Evolutionary conservation across 805 yeast genomes (phyloP).

Genomic region (Candida ascalaphidarum): DNA sequence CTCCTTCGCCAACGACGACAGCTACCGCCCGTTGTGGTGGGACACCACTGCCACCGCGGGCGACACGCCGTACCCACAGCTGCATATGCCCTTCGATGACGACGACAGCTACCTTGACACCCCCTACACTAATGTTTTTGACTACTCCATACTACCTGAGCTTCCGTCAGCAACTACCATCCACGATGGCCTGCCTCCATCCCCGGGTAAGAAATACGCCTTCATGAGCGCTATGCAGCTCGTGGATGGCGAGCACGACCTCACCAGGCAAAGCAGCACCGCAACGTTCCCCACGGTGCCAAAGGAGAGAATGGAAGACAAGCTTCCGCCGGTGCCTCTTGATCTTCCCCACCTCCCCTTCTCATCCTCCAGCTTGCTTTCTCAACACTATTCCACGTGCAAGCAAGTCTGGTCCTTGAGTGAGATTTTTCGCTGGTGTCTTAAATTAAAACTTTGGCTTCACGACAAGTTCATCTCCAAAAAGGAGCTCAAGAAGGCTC

Average conservation of each 20-base stretch:
- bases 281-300: slow-evolving; percentile 2
- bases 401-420: slow-evolving; percentile 37
- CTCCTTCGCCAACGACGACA: too few relatives aligned
- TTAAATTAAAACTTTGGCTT: slow-evolving; percentile 43
- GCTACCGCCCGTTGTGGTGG: too few relatives aligned
- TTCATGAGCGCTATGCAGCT: too few relatives aligned
- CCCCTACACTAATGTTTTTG: slow-evolving; percentile 4
- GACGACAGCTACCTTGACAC: slow-evolving; percentile 5
- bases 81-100: too few relatives aligned
- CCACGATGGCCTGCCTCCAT: too few relatives aligned
- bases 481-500: slow-evolving; percentile 44
- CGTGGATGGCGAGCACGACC: background rate
- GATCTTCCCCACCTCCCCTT: slow-evolving; percentile 52
- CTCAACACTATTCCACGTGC: slow-evolving; percentile 43
- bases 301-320: slow-evolving; percentile 9
- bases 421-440: slow-evolving; percentile 47
- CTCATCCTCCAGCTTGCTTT: slow-evolving; percentile 38
- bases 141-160: slow-evolving; percentile 9
- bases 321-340: slow-evolving; percentile 36
- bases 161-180: slow-evolving; percentile 4
- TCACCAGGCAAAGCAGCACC: slow-evolving; percentile 1
- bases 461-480: slow-evolving; percentile 41
- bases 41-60: too few relatives aligned
- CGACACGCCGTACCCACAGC: too few relatives aligned
- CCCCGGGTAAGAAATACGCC: too few relatives aligned